A percentile compares a stretch with the other conserved stretches of the same genome.
Conservation (phyloP, 805 yeast genomes). For the Kodamaea neixiangensis region DNA sequence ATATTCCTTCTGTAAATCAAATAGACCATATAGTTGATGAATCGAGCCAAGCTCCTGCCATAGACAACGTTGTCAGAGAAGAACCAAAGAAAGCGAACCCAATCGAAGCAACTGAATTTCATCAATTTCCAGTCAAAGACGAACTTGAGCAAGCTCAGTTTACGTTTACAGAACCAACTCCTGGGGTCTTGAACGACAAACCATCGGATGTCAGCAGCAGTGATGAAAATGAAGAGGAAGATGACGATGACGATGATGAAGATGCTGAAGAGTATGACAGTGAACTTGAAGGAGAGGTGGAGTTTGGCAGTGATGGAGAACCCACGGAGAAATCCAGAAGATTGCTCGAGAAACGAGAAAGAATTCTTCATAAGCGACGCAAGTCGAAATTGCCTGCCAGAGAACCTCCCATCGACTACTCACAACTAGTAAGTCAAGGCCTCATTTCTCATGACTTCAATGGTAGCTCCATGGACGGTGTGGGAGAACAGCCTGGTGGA, state of each 20-base stretch:
- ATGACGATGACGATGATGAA: slow-evolving; percentile 4
- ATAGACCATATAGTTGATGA: not conserved
- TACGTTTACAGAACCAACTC: slow-evolving; percentile 1
- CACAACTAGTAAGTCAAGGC: not conserved
- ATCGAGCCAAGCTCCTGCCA: not conserved
- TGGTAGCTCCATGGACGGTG: not conserved
- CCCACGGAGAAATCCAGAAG: not conserved
- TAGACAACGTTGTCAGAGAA: not conserved
- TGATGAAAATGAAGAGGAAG: slow-evolving; percentile 14
- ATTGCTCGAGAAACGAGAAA: not conserved
- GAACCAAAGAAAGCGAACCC: not conserved
- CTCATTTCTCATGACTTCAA: not conserved
- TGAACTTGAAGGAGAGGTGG: slow-evolving; percentile 1
- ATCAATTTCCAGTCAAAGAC: not conserved
- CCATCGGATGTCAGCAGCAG: slow-evolving; percentile 18
- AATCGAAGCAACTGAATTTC: not conserved
- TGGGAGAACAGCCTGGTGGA: not conserved
- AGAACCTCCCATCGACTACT: not conserved
- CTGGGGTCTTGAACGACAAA: slow-evolving; percentile 12
- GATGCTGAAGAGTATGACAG: not conserved
- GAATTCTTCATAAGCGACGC: not conserved
- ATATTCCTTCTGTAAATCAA: not conserved
- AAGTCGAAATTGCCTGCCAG: not conserved
- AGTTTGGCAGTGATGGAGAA: not conserved
- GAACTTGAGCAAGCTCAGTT: not conserved